Conservation (phyloP, 1,139 yeast genomes). For the Geotrichum cucujoidarum region DNA sequence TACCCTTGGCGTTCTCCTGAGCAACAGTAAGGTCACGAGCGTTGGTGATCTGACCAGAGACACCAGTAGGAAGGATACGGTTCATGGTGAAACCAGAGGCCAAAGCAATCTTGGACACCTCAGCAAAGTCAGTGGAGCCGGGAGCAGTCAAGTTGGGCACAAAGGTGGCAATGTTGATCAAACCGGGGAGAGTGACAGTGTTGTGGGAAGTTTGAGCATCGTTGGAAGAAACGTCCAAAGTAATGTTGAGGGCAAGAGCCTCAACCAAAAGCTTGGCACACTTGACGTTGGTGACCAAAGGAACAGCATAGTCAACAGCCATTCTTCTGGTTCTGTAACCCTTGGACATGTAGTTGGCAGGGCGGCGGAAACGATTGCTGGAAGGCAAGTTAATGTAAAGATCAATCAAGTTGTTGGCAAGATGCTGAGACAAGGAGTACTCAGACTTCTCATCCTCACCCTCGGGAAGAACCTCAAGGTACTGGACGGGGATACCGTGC, state of each 20-base stretch:
- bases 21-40: constrained; percentile 61
- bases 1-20: constrained; percentile 40
- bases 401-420: constrained; percentile 95
- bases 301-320: constrained; percentile 99
- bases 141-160: constrained; percentile 58
- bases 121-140: constrained; percentile 52
- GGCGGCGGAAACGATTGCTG: constrained; percentile 95
- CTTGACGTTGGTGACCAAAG: constrained; percentile 95
- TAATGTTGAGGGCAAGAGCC: constrained; percentile 70
- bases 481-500: constrained; percentile 89
- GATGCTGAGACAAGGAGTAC: constrained; percentile 91
- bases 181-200: constrained; percentile 79
- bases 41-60: constrained; percentile 61
- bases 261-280: constrained; percentile 94
- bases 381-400: constrained; percentile 95
- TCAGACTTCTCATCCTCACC: constrained; percentile 68
- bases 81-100: constrained; percentile 88
- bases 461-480: constrained; percentile 73
- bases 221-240: constrained; percentile 64
- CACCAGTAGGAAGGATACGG: constrained; percentile 70
- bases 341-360: constrained; percentile 94
- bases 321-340: constrained; percentile 98
- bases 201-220: constrained; percentile 92
- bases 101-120: constrained; percentile 64
- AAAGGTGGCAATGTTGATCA: constrained; percentile 75